Percentiles rank a stretch among this genome's conserved stretches.
Conservation (phyloP, 2,329 filamentous ascomycete genomes). For the Sclerotinia subarctica region DNA sequence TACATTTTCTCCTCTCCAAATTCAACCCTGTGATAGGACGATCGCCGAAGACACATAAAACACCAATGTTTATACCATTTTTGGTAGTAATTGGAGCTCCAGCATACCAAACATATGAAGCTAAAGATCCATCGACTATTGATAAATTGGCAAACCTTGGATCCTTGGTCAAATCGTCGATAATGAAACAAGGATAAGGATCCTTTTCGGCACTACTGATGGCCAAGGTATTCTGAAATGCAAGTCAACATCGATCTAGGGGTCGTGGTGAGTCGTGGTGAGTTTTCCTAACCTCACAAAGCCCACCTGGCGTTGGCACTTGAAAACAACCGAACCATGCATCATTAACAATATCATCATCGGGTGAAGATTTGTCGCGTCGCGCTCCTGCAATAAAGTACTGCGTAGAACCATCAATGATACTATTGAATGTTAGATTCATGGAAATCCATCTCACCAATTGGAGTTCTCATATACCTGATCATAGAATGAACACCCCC, state of each 20-base stretch:
- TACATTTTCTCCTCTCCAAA: slow-evolving; percentile 19
- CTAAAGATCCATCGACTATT: slow-evolving; percentile 21
- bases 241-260: neutral
- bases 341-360: slow-evolving; percentile 19
- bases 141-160: slow-evolving; percentile 21
- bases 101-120: slow-evolving; percentile 23
- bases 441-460: neutral
- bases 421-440: slow-evolving; percentile 12
- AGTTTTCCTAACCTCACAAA: slow-evolving; percentile 33
- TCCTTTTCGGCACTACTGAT: neutral
- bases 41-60: slow-evolving; percentile 56
- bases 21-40: neutral
- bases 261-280: neutral
- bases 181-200: slow-evolving; percentile 21
- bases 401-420: slow-evolving; percentile 25
- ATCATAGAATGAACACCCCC: slow-evolving; percentile 34
- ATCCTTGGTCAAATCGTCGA: slow-evolving; percentile 21
- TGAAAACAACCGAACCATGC: slow-evolving; percentile 35
- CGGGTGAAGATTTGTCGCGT: slow-evolving; percentile 13
- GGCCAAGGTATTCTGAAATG: slow-evolving; percentile 13
- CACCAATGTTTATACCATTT: slow-evolving; percentile 46
- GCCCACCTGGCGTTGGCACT: slow-evolving; percentile 31
- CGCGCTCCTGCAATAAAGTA: slow-evolving; percentile 34
- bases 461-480: slow-evolving; percentile 25
- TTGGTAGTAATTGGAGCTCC: slow-evolving; percentile 22